Evolutionary conservation across 2,329 filamentous ascomycete species (phyloP).

Genomic region (Pseudodiploospora longispora): DNA sequence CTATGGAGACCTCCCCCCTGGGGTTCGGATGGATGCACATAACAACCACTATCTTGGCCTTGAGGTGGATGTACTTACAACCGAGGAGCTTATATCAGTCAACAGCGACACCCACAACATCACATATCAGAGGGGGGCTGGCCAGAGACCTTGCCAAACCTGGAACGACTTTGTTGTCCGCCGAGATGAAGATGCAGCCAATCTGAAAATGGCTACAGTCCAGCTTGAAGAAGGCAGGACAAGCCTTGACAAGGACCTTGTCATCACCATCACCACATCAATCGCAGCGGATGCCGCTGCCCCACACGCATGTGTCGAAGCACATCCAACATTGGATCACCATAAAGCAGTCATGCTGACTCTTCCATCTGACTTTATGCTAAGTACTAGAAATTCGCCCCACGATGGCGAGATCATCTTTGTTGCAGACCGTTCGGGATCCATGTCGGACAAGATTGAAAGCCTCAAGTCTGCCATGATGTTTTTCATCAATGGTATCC

Average conservation of each 20-base stretch:
- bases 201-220: background rate
- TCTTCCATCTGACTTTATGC: too few relatives aligned
- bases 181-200: slow-evolving; percentile 2
- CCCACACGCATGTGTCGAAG: background rate
- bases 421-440: too few relatives aligned
- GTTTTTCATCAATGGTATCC: too few relatives aligned
- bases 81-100: too few relatives aligned
- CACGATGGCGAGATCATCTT: too few relatives aligned
- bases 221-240: slow-evolving; percentile 2
- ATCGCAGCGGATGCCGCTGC: slow-evolving; percentile 5
- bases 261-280: slow-evolving; percentile 4
- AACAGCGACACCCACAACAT: background rate
- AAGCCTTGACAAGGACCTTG: slow-evolving; percentile 6
- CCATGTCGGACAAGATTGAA: too few relatives aligned
- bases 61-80: too few relatives aligned
- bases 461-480: too few relatives aligned
- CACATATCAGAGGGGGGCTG: background rate
- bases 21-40: background rate
- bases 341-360: too few relatives aligned
- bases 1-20: slow-evolving; percentile 1
- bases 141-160: background rate
- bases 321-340: too few relatives aligned
- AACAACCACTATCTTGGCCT: background rate
- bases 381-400: too few relatives aligned
- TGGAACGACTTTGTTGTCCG: slow-evolving; percentile 8